Base-by-base conservation (phyloP, 495 filamentous ascomycete species). In the Daldinia grandis region DNA sequence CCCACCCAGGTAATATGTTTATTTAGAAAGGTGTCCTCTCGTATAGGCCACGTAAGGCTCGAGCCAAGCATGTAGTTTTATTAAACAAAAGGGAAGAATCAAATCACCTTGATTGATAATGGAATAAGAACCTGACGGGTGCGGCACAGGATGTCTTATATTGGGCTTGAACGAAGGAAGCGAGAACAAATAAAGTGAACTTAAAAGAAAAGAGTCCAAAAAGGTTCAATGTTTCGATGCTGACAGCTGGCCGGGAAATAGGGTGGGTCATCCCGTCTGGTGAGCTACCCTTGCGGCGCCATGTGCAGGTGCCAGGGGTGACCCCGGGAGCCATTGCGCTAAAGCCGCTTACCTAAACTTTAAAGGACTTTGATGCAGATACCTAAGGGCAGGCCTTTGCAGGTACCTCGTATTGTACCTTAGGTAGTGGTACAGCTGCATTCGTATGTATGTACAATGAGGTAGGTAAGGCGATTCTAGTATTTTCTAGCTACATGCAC, bases 271-370 rank as follows among this genome's bases (percentile, higher is more conserved):
- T 66, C 58, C 63, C 42, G 42, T 66, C 40, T 63, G 31, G 53
- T 40, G 44, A 57, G 47, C 10, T 40, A 71, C 64, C 63, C 64
- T 72, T 67, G 64, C 69, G 64, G 54, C 64, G 51, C 58, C 58
- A 49, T 38, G 64, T 61, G 69, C 69, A 72, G 60, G 64, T 68
- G 69, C 59, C 64, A 60, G 49, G 49, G 33, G 59, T 54, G 69
- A 62, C 25, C 60, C 64, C 69, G 64, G 51, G 47, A 61, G 49
- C 28, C 27, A 56, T 33, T 60, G 47, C 63, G 44, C 59, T 67
- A 60, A 71, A 53, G n/a, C 47, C 56, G 30, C 56, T 42, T 59
- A 42, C 30, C 53, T 56, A 56, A 56, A 56, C 53, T 56, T 21
- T 56, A 35, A 56, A 53, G 28, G 28, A 53, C 27, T 28, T 28